A percentile compares a stretch with the other conserved stretches of the same genome.
Conservation (phyloP, 345 rosid species). For the Lagerstroemia speciosa region DNA sequence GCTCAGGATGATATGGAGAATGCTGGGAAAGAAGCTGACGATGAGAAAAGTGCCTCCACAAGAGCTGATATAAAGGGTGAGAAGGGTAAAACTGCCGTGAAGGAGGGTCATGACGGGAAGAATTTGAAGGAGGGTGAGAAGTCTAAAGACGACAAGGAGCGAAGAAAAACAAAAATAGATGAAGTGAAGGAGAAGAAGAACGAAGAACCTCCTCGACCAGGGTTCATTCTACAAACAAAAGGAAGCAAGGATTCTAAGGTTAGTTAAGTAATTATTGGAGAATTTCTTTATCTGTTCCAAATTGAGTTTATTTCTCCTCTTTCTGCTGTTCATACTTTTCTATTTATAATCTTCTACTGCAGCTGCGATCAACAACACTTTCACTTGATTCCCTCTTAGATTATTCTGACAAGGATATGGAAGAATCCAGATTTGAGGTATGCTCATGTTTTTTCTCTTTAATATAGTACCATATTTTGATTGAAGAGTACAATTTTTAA, state of each 20-base stretch:
- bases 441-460: neutral
- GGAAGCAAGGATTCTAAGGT: conserved; percentile 61
- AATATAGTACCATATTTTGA: neutral
- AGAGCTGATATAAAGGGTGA: conserved; percentile 26
- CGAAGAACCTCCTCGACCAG: conserved; percentile 81
- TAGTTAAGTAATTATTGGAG: conserved; percentile 14
- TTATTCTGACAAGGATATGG: conserved; percentile 79
- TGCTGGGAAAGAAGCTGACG: conserved; percentile 30
- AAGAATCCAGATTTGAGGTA: conserved; percentile 95
- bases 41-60: conserved; percentile 11
- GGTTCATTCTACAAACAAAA: conserved; percentile 59
- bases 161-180: conserved; percentile 19
- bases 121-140: conserved; percentile 38
- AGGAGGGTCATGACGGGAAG: conserved; percentile 23
- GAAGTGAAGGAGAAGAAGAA: conserved; percentile 57
- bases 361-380: conserved; percentile 71
- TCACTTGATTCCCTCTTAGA: conserved; percentile 92
- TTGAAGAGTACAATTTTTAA: neutral
- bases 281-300: neutral
- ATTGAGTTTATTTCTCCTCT: neutral
- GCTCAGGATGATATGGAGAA: conserved; percentile 32
- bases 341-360: conserved; percentile 15
- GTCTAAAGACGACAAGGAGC: conserved; percentile 29
- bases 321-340: neutral
- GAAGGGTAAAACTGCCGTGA: conserved; percentile 29